Conservation (phyloP, 192 early-diverging fungal species). For the Kickxella alabastrina region DNA sequence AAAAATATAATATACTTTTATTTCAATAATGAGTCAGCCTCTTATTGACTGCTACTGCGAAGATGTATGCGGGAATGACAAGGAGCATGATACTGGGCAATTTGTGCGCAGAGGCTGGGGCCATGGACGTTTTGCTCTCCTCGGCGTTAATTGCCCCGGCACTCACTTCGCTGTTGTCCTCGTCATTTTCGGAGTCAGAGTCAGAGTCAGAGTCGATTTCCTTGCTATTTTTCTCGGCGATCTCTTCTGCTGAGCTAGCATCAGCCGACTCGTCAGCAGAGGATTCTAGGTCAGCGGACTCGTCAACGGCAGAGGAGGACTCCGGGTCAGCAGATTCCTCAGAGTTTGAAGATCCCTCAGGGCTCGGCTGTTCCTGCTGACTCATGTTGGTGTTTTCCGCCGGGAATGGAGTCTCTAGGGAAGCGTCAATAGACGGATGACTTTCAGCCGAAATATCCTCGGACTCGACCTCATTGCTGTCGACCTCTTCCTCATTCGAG, state of each 20-base stretch:
- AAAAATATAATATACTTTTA: too few relatives aligned
- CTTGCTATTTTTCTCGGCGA: too few relatives aligned
- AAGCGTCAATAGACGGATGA: neutral
- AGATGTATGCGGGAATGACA: too few relatives aligned
- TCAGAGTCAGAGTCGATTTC: constrained; percentile 34
- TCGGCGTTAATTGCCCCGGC: neutral
- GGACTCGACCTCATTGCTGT: too few relatives aligned
- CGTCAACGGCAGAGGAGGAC: too few relatives aligned
- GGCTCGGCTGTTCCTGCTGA: too few relatives aligned
- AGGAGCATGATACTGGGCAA: too few relatives aligned
- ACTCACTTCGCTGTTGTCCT: neutral
- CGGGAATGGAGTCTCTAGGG: constrained; percentile 2
- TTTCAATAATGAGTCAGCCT: too few relatives aligned
- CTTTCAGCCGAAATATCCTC: neutral
- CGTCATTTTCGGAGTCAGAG: constrained; percentile 14
- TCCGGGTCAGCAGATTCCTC: neutral
- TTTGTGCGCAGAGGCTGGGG: neutral
- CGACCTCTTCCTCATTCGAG: neutral
- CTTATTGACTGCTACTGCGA: too few relatives aligned
- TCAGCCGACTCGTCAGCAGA: too few relatives aligned
- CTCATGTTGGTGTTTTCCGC: constrained; percentile 4
- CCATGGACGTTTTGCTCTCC: neutral
- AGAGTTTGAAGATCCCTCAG: constrained; percentile 2
- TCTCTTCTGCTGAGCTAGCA: too few relatives aligned
- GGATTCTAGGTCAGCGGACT: too few relatives aligned